A percentile compares a stretch with the other conserved stretches of the same genome.
phyloP scores from a whole-genome alignment of 768 basidiomycete species.

The Filobasidium floriforme region DNA sequence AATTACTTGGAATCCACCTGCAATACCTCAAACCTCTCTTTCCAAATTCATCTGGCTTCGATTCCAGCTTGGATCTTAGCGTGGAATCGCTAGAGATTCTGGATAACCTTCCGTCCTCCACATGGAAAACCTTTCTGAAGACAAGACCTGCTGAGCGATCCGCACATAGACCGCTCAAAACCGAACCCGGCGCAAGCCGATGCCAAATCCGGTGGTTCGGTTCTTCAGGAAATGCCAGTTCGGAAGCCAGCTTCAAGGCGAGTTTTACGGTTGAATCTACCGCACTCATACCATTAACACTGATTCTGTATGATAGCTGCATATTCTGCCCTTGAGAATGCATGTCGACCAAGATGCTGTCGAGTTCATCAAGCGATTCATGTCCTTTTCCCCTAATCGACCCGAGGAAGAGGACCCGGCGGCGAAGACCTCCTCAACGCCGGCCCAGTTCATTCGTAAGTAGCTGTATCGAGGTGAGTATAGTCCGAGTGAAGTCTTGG shows the following conservation, averaged over 20 bases:
- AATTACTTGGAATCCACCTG: background rate
- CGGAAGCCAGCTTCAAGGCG: conserved; percentile 68
- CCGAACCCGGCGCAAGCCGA: conserved; percentile 80
- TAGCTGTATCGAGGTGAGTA: background rate
- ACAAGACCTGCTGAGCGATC: conserved; percentile 48
- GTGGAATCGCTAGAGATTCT: conserved; percentile 76
- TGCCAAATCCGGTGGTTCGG: conserved; percentile 68
- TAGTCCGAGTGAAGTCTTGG: too few species aligned
- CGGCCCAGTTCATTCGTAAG: conserved; percentile 70
- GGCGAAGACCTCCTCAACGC: conserved; percentile 31
- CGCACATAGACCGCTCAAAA: conserved; percentile 42
- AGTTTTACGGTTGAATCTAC: conserved; percentile 37
- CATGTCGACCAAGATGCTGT: conserved; percentile 98
- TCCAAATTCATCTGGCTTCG: background rate
- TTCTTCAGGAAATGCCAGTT: conserved; percentile 53
- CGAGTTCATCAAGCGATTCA: conserved; percentile 95
- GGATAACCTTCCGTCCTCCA: conserved; percentile 96
- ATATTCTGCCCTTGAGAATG: conserved; percentile 77
- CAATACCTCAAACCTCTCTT: conserved; percentile 3
- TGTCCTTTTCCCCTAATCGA: conserved; percentile 59
- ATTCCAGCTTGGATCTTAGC: conserved; percentile 21
- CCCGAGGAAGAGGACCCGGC: conserved; percentile 41
- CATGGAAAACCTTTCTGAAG: conserved; percentile 96
- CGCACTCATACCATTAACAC: background rate
- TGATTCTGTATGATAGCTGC: conserved; percentile 54